Evolutionary conservation across 1,284 basidiomycete species (phyloP), one percentile per base, ranked within the genome.

Genomic region (Tilletiaria anomala): DNA sequence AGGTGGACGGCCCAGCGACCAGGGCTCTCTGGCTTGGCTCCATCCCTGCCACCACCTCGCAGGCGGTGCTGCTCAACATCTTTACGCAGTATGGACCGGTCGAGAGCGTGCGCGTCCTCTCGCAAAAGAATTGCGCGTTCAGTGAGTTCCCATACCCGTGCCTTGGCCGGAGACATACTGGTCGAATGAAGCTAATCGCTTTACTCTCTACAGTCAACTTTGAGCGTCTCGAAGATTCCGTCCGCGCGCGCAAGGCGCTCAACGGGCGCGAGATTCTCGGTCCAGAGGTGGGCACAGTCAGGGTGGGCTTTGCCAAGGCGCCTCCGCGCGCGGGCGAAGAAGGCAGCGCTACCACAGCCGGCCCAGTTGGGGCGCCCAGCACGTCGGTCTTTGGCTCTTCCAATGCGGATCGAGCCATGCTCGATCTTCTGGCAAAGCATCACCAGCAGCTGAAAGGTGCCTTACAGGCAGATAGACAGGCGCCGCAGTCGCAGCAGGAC

Each of bases 41-140:
- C 5, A 58, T 59, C 23, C 54, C 58, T 20, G 38, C 46, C 14
- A 35, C 44, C n/a, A 58, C 54, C 10, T 45, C 53, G 2, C 48
- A 44, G 15, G 46, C 47, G 12, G 40, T 42, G 12, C 83, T 97
- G 45, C 70, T 96, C 37, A 84, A 81, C 55, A 69, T 75, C 45
- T 97, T 97, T 68, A 85, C 86, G 56, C 87, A 89, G 10, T 97
- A 88, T 61, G 91, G 93, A 0, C 83, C 89, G 1, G 91, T 97
- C 51, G 93, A 97, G 70, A 91, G 85, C 38, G 89, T 88, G 10
- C 74, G 91, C 40, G 87, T 96, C 6, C 72, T 97, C 56, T 87
- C 86, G 2, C 87, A 93, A 73, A 97, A 97, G 72, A 89, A 89
- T 65, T 94, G 84, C 66, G 88, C 85, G 35, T 88, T 87, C 71